A percentile compares a stretch with the other conserved stretches of the same genome.
These are phyloP conservation scores for Erodium maritimum DNA, from an alignment of 345 rosid species.

Conservation along the genomic window DNA sequence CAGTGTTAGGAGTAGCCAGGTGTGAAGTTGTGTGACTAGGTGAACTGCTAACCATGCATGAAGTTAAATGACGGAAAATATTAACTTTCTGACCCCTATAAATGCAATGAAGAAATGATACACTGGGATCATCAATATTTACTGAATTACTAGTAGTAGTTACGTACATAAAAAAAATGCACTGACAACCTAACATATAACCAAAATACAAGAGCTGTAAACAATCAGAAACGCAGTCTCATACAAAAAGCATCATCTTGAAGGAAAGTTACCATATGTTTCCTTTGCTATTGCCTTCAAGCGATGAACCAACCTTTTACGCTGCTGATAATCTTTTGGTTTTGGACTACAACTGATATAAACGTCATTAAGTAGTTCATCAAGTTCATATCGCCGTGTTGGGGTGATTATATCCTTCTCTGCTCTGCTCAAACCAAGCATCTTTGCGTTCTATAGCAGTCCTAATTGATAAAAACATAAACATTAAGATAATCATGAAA, in stretches of 20 bases:
- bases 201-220: background rate
- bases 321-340: conserved; percentile 21
- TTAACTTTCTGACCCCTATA: too few relatives aligned
- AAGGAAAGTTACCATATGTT: conserved; percentile 26
- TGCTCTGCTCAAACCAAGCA: conserved; percentile 16
- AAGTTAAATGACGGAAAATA: too few relatives aligned
- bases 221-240: background rate
- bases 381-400: conserved; percentile 16
- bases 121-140: too few relatives aligned
- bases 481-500: background rate
- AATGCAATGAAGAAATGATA: too few relatives aligned
- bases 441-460: conserved; percentile 28
- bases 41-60: too few relatives aligned
- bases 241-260: background rate
- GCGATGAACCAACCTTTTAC: conserved; percentile 23
- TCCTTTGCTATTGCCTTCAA: conserved; percentile 33
- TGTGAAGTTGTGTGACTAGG: too few relatives aligned
- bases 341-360: conserved; percentile 19
- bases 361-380: conserved; percentile 23
- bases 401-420: conserved; percentile 17
- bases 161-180: too few relatives aligned
- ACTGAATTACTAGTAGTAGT: too few relatives aligned
- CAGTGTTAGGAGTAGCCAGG: too few relatives aligned
- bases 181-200: too few relatives aligned
- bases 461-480: conserved; percentile 8